Evolutionary conservation across 129 eudicot genomes (phyloP).

Genomic region (Artemisia argyi): DNA sequence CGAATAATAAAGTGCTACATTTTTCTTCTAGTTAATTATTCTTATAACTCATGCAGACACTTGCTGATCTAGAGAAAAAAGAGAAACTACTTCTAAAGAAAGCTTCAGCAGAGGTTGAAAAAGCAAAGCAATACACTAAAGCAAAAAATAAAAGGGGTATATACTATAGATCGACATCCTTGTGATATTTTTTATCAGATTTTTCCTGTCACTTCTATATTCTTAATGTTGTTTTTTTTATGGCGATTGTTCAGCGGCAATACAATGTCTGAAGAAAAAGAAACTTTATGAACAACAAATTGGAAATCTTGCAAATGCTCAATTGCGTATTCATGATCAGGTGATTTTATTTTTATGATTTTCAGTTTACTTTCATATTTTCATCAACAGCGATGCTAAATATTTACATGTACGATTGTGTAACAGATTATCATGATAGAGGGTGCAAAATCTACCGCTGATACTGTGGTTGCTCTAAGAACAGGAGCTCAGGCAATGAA

Average conservation of each 20-base stretch:
- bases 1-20: not conserved
- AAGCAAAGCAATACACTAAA: slow-evolving; percentile 47
- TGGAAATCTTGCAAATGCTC: slow-evolving; percentile 53
- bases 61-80: slow-evolving; percentile 45
- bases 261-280: slow-evolving; percentile 47
- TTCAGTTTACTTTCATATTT: slow-evolving; percentile 3
- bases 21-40: not conserved
- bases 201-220: not conserved
- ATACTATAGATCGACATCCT: not conserved
- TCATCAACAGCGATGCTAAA: not conserved
- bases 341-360: slow-evolving; percentile 24
- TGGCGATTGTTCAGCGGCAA: slow-evolving; percentile 43
- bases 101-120: slow-evolving; percentile 45
- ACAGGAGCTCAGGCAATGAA: slow-evolving; percentile 58
- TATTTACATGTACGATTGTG: not conserved
- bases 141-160: slow-evolving; percentile 52
- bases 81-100: slow-evolving; percentile 49
- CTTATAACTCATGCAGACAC: slow-evolving; percentile 35
- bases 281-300: slow-evolving; percentile 47
- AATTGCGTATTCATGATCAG: slow-evolving; percentile 60
- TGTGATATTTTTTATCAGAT: not conserved
- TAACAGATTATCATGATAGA: slow-evolving; percentile 44
- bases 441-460: slow-evolving; percentile 56
- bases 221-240: not conserved
- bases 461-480: slow-evolving; percentile 51